Evolutionary conservation across 2,329 filamentous ascomycete species (phyloP).

Genomic region (Pseudogymnoascus sp.): DNA sequence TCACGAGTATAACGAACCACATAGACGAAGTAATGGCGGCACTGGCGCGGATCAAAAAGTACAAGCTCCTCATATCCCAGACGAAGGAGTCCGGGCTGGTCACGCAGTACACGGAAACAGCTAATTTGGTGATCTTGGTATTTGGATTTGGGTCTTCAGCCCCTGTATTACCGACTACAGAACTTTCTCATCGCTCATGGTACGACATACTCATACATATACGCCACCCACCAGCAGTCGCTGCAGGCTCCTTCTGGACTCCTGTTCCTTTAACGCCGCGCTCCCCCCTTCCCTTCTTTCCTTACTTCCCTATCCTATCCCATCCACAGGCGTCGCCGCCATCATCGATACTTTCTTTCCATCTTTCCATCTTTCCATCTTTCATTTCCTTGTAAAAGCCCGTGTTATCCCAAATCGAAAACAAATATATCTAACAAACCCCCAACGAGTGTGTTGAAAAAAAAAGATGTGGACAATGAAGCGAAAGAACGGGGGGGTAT

Average conservation of each 20-base stretch:
- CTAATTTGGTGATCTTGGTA: neutral
- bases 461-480: neutral
- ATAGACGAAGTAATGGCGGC: neutral
- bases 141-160: neutral
- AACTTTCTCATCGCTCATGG: neutral
- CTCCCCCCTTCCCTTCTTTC: neutral
- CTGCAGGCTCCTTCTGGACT: neutral
- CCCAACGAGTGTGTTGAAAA: neutral
- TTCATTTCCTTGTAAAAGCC: neutral
- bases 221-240: neutral
- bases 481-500: slow-evolving; percentile 11
- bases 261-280: neutral
- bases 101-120: neutral
- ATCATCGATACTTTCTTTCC: neutral
- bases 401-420: neutral
- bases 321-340: neutral
- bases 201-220: slow-evolving; percentile 8
- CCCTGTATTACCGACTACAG: neutral
- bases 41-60: neutral
- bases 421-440: neutral
- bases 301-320: neutral
- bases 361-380: neutral
- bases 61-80: neutral
- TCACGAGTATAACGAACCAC: neutral
- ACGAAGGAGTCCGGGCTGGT: neutral